Evolutionary conservation across 805 yeast species (phyloP), one percentile per base, ranked within the genome.

Genomic region (Yarrowia porcina): DNA sequence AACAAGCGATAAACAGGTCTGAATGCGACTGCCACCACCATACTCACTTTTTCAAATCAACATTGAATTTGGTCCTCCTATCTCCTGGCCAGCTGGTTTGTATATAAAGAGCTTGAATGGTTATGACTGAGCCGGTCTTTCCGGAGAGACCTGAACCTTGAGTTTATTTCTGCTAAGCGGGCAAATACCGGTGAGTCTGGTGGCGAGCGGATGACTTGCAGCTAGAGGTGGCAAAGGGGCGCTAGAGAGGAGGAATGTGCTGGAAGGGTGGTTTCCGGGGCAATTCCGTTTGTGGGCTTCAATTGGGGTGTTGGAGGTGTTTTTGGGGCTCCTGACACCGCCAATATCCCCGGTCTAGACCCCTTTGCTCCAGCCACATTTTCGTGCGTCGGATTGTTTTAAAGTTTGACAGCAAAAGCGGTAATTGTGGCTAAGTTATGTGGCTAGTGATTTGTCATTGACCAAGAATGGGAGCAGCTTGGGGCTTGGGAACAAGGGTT

Each of bases 91-190:
- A 25, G 41, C 38, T 23, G 36, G 56, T 33, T 21, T 35, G 57
- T 49, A 49, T 49, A 49, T 49, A 49, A 49, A 49, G 57, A 49
- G 57, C 21, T 23, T 21, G 20, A 13, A 20, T 30, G 52, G 36
- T 45, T 30, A 45, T 45, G 52, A 45, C 52, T 45, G 52, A 30
- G 52, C 57, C 57, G 57, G 57, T 49, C 41, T 32, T 49, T 35
- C 57, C 57, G 57, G 57, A 49, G 39, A 23, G 28, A 10, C 32
- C 23, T 18, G 9, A 49, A 49, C 32, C 32, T 49, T 49, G 23
- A 49, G 9, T 7, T 23, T 49, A 33, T 20, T 10, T 33, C 2
- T 20, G 39, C 11, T 21, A 30, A 33, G 32, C 42, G 41, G 41
- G 28, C 57, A 49, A 49, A 49, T 28, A 32, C 41, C 57, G 41